phyloP scores from a whole-genome alignment of 305 asterid genomes.

The Solanum hybrid region DNA sequence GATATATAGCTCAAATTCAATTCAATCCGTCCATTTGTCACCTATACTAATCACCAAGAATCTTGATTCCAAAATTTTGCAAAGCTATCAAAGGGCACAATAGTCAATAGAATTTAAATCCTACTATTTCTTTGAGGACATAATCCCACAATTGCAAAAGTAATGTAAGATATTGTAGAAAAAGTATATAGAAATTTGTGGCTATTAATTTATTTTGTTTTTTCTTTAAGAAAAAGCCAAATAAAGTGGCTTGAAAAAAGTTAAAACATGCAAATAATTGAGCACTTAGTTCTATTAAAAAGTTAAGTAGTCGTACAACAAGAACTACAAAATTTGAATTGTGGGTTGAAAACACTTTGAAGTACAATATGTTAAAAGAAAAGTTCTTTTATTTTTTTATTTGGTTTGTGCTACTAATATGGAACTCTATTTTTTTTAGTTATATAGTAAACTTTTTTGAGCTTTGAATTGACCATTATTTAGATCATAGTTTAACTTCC shows the following conservation, averaged over 20 bases:
- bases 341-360: background rate
- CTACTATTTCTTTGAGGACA: background rate
- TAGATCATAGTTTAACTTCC: background rate
- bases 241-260: background rate
- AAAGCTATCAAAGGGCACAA: background rate
- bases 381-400: background rate
- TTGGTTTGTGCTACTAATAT: background rate
- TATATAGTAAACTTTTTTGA: background rate
- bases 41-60: background rate
- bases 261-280: conserved; percentile 9
- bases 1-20: background rate
- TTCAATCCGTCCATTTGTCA: background rate
- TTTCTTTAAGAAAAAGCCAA: background rate
- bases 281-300: conserved; percentile 5
- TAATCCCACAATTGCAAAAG: background rate
- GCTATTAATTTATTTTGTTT: background rate
- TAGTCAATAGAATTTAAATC: background rate
- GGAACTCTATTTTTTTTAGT: background rate
- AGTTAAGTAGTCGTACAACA: conserved; percentile 4
- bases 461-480: background rate
- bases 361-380: background rate
- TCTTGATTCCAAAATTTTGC: background rate
- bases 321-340: background rate
- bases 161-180: background rate
- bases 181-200: background rate